A percentile compares a stretch with the other conserved stretches of the same genome.
Evolutionary conservation across 176 grass and related monocot species (phyloP).

Genomic region (Puccinellia tenuiflora): DNA sequence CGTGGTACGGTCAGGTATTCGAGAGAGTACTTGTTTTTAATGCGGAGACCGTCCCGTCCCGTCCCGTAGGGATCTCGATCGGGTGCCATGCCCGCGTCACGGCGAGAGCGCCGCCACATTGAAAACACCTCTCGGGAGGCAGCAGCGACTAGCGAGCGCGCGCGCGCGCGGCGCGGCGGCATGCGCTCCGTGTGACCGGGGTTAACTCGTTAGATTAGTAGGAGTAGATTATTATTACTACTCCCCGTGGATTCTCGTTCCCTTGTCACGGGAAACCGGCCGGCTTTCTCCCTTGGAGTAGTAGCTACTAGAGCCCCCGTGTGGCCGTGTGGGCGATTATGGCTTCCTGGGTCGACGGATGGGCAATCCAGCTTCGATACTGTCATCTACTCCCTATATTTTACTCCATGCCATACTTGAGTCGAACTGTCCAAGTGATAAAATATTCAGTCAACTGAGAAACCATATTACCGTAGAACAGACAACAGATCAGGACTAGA

Average conservation of each 20-base stretch:
- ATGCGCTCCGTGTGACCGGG: slow-evolving; percentile 28
- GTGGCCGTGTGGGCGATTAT: not conserved
- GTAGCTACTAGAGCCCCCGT: not conserved
- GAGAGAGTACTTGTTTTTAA: too few relatives aligned
- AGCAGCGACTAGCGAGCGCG: too few relatives aligned
- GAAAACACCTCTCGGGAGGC: not conserved
- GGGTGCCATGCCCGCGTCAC: not conserved
- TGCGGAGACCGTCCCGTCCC: not conserved
- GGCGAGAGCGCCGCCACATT: not conserved
- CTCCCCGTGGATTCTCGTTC: not conserved
- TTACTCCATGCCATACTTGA: not conserved
- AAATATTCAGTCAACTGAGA: not conserved
- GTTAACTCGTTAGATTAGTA: slow-evolving; percentile 1
- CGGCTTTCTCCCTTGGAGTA: too few relatives aligned
- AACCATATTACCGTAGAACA: not conserved
- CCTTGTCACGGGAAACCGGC: slow-evolving; percentile 30
- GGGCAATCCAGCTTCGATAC: not conserved
- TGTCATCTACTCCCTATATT: not conserved
- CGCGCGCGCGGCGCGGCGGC: too few relatives aligned
- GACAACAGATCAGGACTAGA: not conserved
- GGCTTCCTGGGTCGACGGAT: not conserved
- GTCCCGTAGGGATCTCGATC: not conserved
- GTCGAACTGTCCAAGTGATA: not conserved
- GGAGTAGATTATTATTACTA: not conserved
- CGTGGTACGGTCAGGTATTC: too few relatives aligned